A percentile compares a stretch with the other conserved stretches of the same genome.
Evolutionary conservation across 106 monocot species (phyloP).

Genomic region (Narthecium ossifragum): DNA sequence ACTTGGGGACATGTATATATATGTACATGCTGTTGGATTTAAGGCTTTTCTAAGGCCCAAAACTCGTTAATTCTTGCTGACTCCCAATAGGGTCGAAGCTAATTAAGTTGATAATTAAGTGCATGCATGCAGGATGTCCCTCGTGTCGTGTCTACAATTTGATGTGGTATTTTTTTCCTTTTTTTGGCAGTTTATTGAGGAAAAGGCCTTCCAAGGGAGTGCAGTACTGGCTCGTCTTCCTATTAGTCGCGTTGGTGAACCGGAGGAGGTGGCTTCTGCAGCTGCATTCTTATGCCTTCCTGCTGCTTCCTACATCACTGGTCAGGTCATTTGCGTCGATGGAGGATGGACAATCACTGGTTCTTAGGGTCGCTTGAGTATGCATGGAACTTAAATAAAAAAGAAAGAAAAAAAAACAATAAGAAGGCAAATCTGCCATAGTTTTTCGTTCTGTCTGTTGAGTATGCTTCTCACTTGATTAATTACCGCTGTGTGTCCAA

Average conservation of each 20-base stretch:
- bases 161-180: background rate
- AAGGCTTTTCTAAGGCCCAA: too few species aligned
- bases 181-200: background rate
- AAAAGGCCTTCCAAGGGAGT: background rate
- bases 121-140: too few species aligned
- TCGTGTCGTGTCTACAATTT: too few species aligned
- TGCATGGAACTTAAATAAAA: too few species aligned
- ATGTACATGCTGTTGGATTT: background rate
- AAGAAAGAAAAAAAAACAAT: too few species aligned
- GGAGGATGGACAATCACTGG: constrained; percentile 8
- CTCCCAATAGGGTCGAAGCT: too few species aligned
- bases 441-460: background rate
- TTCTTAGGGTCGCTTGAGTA: background rate
- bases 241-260: constrained; percentile 12
- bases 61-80: background rate
- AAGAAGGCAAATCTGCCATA: background rate
- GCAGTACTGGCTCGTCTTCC: background rate
- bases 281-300: constrained; percentile 26
- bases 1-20: background rate
- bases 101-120: too few species aligned
- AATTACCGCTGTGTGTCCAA: background rate
- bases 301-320: constrained; percentile 15
- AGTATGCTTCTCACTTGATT: background rate
- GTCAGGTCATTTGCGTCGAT: constrained; percentile 18
- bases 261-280: constrained; percentile 15